Base-by-base conservation (phyloP, 169 alveolate genomes). In the Eimeria sp. region DNA sequence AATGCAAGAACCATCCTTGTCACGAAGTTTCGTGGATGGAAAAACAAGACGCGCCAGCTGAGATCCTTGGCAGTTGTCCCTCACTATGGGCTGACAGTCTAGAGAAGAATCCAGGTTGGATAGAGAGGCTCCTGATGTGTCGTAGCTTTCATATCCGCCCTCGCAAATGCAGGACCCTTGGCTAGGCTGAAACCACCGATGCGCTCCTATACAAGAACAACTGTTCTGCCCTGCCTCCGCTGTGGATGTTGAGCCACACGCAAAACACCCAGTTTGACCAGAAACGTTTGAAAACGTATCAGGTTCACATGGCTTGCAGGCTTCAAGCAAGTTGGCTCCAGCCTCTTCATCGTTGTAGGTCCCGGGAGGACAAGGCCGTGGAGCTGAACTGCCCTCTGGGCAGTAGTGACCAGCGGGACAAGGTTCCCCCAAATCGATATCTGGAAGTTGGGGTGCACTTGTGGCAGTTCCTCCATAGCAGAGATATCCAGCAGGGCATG, bases 81-180 rank as follows among this genome's bases (percentile, higher is more conserved):
- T 87, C 27, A 87, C 93, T 22, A 87, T 63, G 25, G 93, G 93
- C 82, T 87, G 93, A 22, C 93, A 87, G 83, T 87, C 93, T 63
- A 87, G 40, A 49, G 58, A 10, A 87, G 93, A 87, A 49, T 87
- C 93, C 43, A 87, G 10, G 45, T 87, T 87, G 80, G 93, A 87
- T 16, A 87, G 5, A 6, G 93, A 87, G 22, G 83, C 61, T 63
- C 93, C 93, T 4, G 93, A 25, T 22, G 22, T 22, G 67, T 87
- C 93, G 65, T 87, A 87, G 82, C 93, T 87, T 45, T 87, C 93
- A 49, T 61, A 98, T 25, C 97, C 97, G 25, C 98, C 96, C 20
- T 80, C 87, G 93, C 99, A 98, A 54, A 97, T 92, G 97, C 99
- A 98, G 40, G 98, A 96, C 5, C 96, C 95, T 90, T 98, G 98